Evolutionary conservation across 768 basidiomycete genomes (phyloP), one percentile per base, ranked within the genome.

Genomic region (Tulasnella sp.): DNA sequence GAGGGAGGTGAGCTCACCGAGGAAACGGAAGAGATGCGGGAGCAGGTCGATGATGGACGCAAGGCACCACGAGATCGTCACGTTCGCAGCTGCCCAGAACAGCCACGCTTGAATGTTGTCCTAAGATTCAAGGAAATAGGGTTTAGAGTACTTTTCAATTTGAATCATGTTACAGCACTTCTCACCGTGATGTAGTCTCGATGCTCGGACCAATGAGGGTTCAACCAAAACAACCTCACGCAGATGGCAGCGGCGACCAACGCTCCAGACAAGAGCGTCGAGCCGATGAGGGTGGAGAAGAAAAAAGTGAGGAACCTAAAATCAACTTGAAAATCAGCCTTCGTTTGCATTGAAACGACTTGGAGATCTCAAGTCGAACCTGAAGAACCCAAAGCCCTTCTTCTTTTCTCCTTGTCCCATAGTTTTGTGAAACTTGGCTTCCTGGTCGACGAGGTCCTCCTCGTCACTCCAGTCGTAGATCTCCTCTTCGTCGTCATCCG

Each of bases 381-480:
- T 85, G 78, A 82, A 86, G 72, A 84, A 67, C 34, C 87, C 83
- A 84, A 85, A 89, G 34, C 82, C 82, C 66, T 74, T 79, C 59
- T 79, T 81, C 76, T 84, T 82, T 14, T 81, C 77, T 70, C 81
- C 81, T 5, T 81, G 77, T 32, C 89, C 89, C 81, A 89, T 87
- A 73, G 84, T 80, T 72, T 87, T 80, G 77, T 84, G 85, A 66
- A 88, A 90, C 77, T 87, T 88, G 59, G 86, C 86, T 74, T 89
- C 88, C 76, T 89, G 84, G 74, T 91, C 87, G 0, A 83, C 85
- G 19, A 93, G 81, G 76, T 92, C 90, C 70, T 90, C 90, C 75
- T 92, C 91, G 19, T 83, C 88, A 42, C 87, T 88, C 90, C 90
- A 91, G 77, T 92, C 88, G 73, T 88, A 90, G n/a, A 86, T 83